Evolutionary conservation across 495 filamentous ascomycete genomes (phyloP).

Genomic region (Physcia stellaris): DNA sequence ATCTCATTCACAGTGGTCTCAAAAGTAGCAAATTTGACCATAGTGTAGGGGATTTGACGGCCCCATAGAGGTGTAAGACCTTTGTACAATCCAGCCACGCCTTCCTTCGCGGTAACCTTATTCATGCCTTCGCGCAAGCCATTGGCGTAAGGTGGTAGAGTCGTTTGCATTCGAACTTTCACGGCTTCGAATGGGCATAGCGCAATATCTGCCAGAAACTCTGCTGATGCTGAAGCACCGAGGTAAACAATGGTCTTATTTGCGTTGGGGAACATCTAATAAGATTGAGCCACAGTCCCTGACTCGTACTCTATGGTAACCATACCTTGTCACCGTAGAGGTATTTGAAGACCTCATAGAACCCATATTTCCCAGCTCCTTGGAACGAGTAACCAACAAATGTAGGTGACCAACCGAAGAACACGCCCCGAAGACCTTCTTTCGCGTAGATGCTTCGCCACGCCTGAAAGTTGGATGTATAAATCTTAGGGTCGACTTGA

Average conservation of each 20-base stretch:
- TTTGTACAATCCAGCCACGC: slow-evolving; percentile 48
- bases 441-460: slow-evolving; percentile 50
- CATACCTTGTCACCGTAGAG: slow-evolving; percentile 50
- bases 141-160: slow-evolving; percentile 49
- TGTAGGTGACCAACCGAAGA: slow-evolving; percentile 61
- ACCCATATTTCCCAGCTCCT: slow-evolving; percentile 65
- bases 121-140: slow-evolving; percentile 48
- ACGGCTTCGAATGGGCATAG: slow-evolving; percentile 57
- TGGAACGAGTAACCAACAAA: slow-evolving; percentile 58
- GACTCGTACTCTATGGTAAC: too few relatives aligned
- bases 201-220: slow-evolving; percentile 56
- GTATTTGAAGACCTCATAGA: slow-evolving; percentile 67
- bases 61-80: slow-evolving; percentile 58
- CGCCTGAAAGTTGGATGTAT: slow-evolving; percentile 51
- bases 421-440: slow-evolving; percentile 55
- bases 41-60: slow-evolving; percentile 60
- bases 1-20: slow-evolving; percentile 53
- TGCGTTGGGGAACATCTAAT: slow-evolving; percentile 43
- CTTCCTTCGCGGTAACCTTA: slow-evolving; percentile 46
- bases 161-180: slow-evolving; percentile 64
- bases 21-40: slow-evolving; percentile 66
- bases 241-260: slow-evolving; percentile 54
- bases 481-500: slow-evolving; percentile 59
- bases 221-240: slow-evolving; percentile 49
- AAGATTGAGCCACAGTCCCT: too few relatives aligned